phyloP scores from a whole-genome alignment of 352 stramenopile genomes.

The Phytophthora chlamydospora region DNA sequence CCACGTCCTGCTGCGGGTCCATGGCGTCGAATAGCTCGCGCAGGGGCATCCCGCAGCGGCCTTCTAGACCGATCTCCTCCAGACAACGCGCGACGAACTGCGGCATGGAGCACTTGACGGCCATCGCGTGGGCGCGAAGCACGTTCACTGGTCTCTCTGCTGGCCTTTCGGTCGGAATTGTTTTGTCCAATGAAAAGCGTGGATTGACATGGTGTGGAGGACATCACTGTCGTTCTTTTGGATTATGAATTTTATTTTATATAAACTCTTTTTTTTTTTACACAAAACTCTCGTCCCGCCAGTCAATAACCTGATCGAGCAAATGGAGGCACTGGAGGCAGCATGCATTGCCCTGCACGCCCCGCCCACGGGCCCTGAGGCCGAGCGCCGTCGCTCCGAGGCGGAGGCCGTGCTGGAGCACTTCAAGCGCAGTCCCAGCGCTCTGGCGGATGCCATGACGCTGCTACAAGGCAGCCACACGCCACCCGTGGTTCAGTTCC shows the following conservation, averaged over 20 bases:
- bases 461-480: conserved; percentile 45
- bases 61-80: conserved; percentile 83
- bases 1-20: conserved; percentile 58
- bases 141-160: too few species aligned
- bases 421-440: conserved; percentile 82
- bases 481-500: conserved; percentile 75
- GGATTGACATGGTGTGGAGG: too few species aligned
- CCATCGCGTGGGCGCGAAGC: conserved; percentile 2
- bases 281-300: neutral
- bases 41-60: conserved; percentile 70
- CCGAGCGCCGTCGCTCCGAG: conserved; percentile 58
- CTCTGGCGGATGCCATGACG: conserved; percentile 62
- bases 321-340: conserved; percentile 69
- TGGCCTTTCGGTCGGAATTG: too few species aligned
- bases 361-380: conserved; percentile 53
- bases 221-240: too few species aligned
- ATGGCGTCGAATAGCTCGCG: conserved; percentile 63
- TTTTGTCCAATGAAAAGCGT: too few species aligned
- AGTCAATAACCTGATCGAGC: conserved; percentile 10
- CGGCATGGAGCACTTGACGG: conserved; percentile 51
- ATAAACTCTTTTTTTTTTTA: too few species aligned
- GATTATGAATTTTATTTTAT: too few species aligned
- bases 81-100: conserved; percentile 78
- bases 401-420: conserved; percentile 72
- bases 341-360: conserved; percentile 76